These are phyloP conservation scores for Sugiyamaella neomexicana DNA, from an alignment of 1,139 yeast species.

Conservation along the genomic window DNA sequence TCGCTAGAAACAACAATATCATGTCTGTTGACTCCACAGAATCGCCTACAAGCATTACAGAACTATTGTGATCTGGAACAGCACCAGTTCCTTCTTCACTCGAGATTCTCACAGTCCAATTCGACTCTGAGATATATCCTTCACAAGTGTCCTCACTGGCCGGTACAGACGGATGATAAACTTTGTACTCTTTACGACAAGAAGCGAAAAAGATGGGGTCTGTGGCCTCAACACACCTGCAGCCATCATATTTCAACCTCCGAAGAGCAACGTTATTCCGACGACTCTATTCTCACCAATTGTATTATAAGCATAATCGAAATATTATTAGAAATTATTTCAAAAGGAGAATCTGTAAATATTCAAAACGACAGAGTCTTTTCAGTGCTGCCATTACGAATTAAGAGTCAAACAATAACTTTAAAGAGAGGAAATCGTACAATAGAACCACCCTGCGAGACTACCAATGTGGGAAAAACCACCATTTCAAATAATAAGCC, in stretches of 20 bases:
- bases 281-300: not conserved
- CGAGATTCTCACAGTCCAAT: constrained; percentile 1
- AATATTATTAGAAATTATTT: constrained; percentile 5
- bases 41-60: not conserved
- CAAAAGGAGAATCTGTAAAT: constrained; percentile 7
- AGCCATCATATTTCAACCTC: not conserved
- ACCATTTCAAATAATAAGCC: not conserved
- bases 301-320: constrained; percentile 5
- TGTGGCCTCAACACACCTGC: constrained; percentile 9
- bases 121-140: constrained; percentile 2
- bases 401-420: not conserved
- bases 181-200: constrained; percentile 7
- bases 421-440: not conserved
- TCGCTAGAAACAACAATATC: not conserved
- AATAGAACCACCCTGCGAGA: not conserved
- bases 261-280: not conserved
- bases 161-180: not conserved
- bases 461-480: not conserved
- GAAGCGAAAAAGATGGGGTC: constrained; percentile 12
- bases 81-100: not conserved
- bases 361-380: constrained; percentile 9
- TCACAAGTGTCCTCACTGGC: constrained; percentile 16
- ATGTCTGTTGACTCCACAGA: not conserved
- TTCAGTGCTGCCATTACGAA: constrained; percentile 6
- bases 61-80: constrained; percentile 1